Evolutionary conservation across 1,284 basidiomycete genomes (phyloP), one percentile per base, ranked within the genome.

Genomic region (Cutaneotrichosporon mucoides): DNA sequence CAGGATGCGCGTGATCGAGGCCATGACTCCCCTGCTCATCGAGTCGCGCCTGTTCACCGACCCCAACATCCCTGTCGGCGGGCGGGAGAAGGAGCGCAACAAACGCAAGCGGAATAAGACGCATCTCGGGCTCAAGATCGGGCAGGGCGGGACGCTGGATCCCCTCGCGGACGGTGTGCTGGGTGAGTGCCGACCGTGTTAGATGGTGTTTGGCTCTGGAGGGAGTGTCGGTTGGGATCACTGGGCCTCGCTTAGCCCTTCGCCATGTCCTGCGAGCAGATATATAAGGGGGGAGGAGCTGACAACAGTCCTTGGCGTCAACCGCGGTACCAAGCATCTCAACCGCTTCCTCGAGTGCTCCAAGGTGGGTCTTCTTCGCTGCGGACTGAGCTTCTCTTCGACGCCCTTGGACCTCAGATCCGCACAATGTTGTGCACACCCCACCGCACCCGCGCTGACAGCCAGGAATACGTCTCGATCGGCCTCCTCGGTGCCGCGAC

Each of bases 401-500:
- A 24, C 24, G 24, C 24, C 24, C 24, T 24, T 24, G 24, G 24
- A 24, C 2, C 24, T 24, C 8, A 1, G 44, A 24, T 33, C 44
- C 9, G 8, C 44, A 45, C 16, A 33, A 15, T 1, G n/a, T 44
- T n/a, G n/a, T n/a, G n/a, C n/a, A 15, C n/a, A 16, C 41, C 43
- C 8, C 43, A n/a, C 43, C 11, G 10, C 10, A 45, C 15, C 5
- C 44, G 33, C 44, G 35, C 52, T 59, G 13, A 53, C 52, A 6
- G 6, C 13, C 70, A 95, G 90, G 90, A 94, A 79, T 99, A 99
- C 75, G 84, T 84, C 58, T 89, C 92, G 24, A 94, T 89, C 2
- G 95, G 91, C 64, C 78, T 99, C 7, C 83, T 99, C 2, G 96
- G 96, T 5, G 92, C 90, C 67, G 88, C 95, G 71, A 99, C 96